phyloP scores from a whole-genome alignment of 148 eudicot genomes.

The Mesembryanthemum crystallinum region DNA sequence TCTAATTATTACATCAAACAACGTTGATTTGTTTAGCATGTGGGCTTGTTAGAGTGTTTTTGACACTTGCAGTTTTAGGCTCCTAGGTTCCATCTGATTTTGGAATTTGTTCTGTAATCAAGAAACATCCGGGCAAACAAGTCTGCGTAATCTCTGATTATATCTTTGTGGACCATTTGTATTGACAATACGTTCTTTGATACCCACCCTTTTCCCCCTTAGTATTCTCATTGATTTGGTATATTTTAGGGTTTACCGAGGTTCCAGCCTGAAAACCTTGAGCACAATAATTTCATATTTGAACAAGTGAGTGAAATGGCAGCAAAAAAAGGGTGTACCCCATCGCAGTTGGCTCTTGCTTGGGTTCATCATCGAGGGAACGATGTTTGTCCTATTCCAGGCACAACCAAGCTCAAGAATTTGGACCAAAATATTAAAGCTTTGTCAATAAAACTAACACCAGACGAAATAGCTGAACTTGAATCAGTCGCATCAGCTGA shows the following conservation, averaged over 20 bases:
- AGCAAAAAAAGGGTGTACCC: slow-evolving; percentile 29
- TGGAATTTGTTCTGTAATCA: background rate
- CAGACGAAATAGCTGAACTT: slow-evolving; percentile 30
- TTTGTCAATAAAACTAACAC: slow-evolving; percentile 22
- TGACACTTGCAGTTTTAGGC: background rate
- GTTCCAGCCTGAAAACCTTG: slow-evolving; percentile 33
- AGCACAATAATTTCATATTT: slow-evolving; percentile 23
- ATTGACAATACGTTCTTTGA: background rate
- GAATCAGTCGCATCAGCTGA: slow-evolving; percentile 23
- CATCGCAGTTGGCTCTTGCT: slow-evolving; percentile 28
- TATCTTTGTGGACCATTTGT: background rate
- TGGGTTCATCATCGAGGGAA: slow-evolving; percentile 32
- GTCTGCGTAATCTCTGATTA: background rate
- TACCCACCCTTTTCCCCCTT: background rate
- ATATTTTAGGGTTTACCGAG: slow-evolving; percentile 25
- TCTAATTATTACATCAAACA: background rate
- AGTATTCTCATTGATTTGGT: background rate
- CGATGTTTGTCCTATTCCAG: slow-evolving; percentile 32
- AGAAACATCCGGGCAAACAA: background rate
- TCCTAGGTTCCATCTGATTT: background rate
- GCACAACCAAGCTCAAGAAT: slow-evolving; percentile 29
- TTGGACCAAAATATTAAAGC: slow-evolving; percentile 26
- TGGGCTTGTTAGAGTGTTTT: background rate
- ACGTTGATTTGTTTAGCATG: background rate
- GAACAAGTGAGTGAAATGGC: slow-evolving; percentile 28